Evolutionary conservation across 257 asterid species (phyloP), one percentile per base, ranked within the genome.

Genomic region (Plectranthus barbatus): DNA sequence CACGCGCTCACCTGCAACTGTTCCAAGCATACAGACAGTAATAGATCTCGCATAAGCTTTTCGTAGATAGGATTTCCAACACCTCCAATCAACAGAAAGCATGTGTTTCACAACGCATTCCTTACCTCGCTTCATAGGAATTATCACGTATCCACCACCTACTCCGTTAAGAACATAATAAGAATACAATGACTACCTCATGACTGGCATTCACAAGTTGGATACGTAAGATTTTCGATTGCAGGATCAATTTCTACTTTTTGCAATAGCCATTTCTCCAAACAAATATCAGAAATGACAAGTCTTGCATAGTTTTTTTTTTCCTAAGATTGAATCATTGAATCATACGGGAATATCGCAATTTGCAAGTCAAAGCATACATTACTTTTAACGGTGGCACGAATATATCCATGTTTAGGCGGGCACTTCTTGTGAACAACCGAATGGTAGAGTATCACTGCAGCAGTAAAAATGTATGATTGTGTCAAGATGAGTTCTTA

Each of bases 71-170:
- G 90, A 80, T 72, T 80, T 88, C 94, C 91, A 91, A 61, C 76
- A 86, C 79, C 70, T 82, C 98, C 98, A 91, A 80, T 88, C 94
- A 64, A 86, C 79, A 39, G 95, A 83, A 36, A 91, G 87, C 98
- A 91, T 91, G 80, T 86, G 85, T 59, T 83, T 86, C 34, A 91
- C 77, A 15, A 86, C 80, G 40, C 92, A 83, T 50, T 81, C 83
- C 68, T 80, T 86, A 40, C 91, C 96, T 60, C 89, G 83, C 42
- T 81, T 83, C 58, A 74, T 60, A 2, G 98, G 98, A 69, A 74
- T 72, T 66, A 91, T 77, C 56, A 91, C 95, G 52, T 77, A 83
- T 46, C 98, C 98, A 64, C 98, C 96, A 72, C 98, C 98, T 91
- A 76, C 51, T 69, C 18, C 9, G 18, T 68, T 31, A 55, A 59